Evolutionary conservation across 768 basidiomycete genomes (phyloP).

Genomic region (Coprinopsis strossmayeri): DNA sequence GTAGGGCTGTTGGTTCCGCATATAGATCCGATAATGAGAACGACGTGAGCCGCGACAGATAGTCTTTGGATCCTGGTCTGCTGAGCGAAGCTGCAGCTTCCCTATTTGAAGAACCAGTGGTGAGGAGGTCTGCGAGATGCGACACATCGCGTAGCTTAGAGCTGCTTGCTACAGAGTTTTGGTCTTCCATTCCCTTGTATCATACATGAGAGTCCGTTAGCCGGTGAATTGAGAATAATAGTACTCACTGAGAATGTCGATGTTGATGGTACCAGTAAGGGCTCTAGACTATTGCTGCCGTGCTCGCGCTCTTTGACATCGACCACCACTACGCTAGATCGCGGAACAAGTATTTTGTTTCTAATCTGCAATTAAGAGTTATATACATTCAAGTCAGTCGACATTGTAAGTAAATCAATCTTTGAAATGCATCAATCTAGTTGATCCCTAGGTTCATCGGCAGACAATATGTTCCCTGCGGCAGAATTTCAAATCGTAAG

Average conservation of each 20-base stretch:
- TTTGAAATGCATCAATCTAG: too few species aligned
- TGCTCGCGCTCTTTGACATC: background rate
- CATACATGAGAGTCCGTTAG: background rate
- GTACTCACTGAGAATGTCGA: background rate
- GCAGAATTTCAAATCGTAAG: too few species aligned
- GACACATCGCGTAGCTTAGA: constrained; percentile 26
- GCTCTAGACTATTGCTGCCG: background rate
- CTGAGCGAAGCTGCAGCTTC: constrained; percentile 18
- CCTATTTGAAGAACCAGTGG: constrained; percentile 21
- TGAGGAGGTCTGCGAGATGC: constrained; percentile 24
- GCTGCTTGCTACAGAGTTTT: constrained; percentile 14
- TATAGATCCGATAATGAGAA: constrained; percentile 64
- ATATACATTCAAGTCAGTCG: too few species aligned
- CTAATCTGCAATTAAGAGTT: too few species aligned
- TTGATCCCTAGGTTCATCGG: too few species aligned
- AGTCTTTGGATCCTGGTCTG: constrained; percentile 33
- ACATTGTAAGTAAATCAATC: too few species aligned
- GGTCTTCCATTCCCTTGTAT: constrained; percentile 9
- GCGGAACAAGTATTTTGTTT: too few species aligned
- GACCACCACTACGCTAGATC: background rate
- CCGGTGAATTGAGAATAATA: background rate
- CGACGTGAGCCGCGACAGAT: constrained; percentile 60
- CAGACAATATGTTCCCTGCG: too few species aligned
- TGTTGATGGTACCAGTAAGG: background rate
- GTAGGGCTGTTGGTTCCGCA: constrained; percentile 66